These are phyloP conservation scores for Neckera pumila DNA, from an alignment of 225 moss, liverwort and hornwort species.

Conservation along the genomic window DNA sequence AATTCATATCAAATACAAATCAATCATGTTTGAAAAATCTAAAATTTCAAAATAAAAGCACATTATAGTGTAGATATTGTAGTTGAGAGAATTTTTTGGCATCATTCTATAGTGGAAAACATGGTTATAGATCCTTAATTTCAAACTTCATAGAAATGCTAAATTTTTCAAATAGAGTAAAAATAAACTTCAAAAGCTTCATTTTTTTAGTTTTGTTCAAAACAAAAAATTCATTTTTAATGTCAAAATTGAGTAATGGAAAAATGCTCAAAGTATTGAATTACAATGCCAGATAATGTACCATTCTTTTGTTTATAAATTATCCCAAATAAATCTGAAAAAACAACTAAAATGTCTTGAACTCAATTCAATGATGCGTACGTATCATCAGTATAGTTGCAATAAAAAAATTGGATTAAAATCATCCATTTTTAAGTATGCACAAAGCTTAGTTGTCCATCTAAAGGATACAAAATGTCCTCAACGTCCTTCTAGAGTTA, in stretches of 20 bases:
- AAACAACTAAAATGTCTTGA: background rate
- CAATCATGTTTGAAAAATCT: too few species aligned
- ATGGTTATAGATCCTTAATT: too few species aligned
- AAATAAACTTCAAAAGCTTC: too few species aligned
- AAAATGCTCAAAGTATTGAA: background rate
- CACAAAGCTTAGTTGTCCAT: background rate
- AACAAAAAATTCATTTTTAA: background rate
- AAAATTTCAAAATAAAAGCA: too few species aligned
- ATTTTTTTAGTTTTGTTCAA: too few species aligned
- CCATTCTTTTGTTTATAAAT: background rate
- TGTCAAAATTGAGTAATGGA: too few species aligned
- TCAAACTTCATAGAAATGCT: too few species aligned
- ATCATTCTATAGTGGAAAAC: too few species aligned
- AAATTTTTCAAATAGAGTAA: too few species aligned
- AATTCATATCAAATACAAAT: too few species aligned
- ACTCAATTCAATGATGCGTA: background rate
- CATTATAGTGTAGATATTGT: too few species aligned
- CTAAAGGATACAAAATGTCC: accelerated
- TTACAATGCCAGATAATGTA: background rate
- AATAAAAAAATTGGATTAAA: accelerated
- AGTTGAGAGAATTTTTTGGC: accelerated
- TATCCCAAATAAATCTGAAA: background rate
- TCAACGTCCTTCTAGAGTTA: background rate
- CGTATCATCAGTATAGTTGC: background rate
- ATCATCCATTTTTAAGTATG: background rate